Base-by-base conservation (phyloP, 1,139 yeast species). In the Kodamaea arcana region DNA sequence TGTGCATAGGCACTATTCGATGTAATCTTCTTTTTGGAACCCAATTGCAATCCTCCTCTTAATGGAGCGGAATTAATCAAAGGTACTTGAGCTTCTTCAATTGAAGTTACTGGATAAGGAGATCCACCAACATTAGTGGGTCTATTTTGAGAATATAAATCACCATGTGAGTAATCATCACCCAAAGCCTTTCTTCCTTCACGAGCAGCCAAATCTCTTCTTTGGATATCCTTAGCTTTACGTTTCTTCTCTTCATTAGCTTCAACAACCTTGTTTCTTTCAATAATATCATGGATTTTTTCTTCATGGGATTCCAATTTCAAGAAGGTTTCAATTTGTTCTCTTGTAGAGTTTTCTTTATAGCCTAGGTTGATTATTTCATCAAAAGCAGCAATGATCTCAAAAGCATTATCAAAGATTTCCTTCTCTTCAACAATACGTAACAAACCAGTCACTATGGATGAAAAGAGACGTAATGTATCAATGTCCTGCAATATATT, bases 251-350 rank as follows among this genome's bases (percentile, higher is more conserved):
- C 97, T 62, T 92, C 98, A 34, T 88, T 83, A 29, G 98, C 98
- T 62, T 92, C 98, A 55, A 87, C 71, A 65, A 92, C 98, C 65
- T 92, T 94, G 65, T 92, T 92, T 58, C 94, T 80, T 62, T 92
- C 97, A 52, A 94, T 92, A 56, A 92, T 90, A 59, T 94, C 97
- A 68, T 92, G 97, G 53, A 94, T 90, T 69, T 87, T 90, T 64
- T 94, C 99, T 63, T 94, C 98, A 56, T 92, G 97, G 27, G 95
- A 84, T 62, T 94, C 97, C 98, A 94, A 92, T 57, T 88, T 94
- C 63, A 94, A 71, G 64, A 86, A 92, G 12, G 94, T 85, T 58
- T 79, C 80, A 45, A 94, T 87, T 66, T 92, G 98, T 37, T 80
- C 63, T 47, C 84, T 59, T 1, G 94, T 79, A 48, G 92, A 69